Evolutionary conservation across 148 eudicot species (phyloP).

Genomic region (Gaultheria prostrata): DNA sequence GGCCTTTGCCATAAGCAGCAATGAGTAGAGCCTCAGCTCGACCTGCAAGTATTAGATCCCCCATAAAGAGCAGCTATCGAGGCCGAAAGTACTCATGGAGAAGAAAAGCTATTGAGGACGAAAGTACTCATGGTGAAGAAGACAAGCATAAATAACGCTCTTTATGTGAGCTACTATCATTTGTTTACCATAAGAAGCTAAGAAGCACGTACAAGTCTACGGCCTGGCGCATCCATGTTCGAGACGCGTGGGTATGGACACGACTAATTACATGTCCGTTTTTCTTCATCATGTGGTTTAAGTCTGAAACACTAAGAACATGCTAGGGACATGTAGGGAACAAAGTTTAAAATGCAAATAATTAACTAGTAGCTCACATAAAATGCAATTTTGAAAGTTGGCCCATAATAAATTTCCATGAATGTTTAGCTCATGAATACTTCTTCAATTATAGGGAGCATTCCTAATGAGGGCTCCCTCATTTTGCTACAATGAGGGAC

Average conservation of each 20-base stretch:
- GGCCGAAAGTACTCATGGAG: neutral
- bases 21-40: constrained; percentile 86
- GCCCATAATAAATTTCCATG: neutral
- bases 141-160: neutral
- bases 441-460: no score
- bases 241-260: neutral
- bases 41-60: constrained; percentile 42
- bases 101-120: neutral
- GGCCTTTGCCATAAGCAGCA: constrained; percentile 81
- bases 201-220: neutral
- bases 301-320: neutral
- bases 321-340: no score
- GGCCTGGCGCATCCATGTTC: neutral
- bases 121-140: neutral
- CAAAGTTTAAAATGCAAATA: no score
- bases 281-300: neutral
- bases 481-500: no score
- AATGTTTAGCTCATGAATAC: neutral
- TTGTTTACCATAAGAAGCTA: neutral
- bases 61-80: neutral
- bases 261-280: neutral
- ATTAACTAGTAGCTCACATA: no score
- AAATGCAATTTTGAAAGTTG: neutral
- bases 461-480: no score
- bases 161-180: neutral